Conservation (phyloP, 495 filamentous ascomycete genomes). For the Xylaria curta region DNA sequence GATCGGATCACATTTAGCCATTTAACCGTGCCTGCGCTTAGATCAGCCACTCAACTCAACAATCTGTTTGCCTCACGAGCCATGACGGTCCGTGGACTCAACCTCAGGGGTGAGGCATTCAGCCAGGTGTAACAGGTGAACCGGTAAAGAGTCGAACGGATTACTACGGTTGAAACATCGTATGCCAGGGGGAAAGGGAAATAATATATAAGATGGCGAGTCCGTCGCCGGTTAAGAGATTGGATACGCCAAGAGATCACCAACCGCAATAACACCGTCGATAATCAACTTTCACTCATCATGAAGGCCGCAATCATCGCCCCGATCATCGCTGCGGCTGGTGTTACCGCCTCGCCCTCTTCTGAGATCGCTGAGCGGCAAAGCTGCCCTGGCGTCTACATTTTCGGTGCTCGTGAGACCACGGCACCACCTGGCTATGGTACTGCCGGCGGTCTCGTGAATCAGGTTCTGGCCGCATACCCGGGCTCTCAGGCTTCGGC, state of each 20-base stretch:
- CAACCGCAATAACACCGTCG: conserved; percentile 16
- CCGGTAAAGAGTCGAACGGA: not conserved
- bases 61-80: conserved; percentile 10
- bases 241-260: not conserved
- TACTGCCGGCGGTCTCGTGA: conserved; percentile 59
- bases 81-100: not conserved
- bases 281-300: conserved; percentile 49
- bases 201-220: conserved; percentile 22
- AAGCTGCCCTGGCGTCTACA: conserved; percentile 61
- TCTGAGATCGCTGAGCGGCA: conserved; percentile 37
- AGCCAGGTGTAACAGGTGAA: not conserved
- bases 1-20: conserved; percentile 19
- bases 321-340: conserved; percentile 24
- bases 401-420: conserved; percentile 71
- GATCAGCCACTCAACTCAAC: conserved; percentile 2
- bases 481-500: conserved; percentile 62
- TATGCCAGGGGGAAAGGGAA: not conserved
- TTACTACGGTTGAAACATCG: not conserved
- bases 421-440: conserved; percentile 63
- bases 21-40: conserved; percentile 23
- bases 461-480: conserved; percentile 57
- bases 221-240: conserved; percentile 1
- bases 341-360: conserved; percentile 20
- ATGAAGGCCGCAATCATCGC: conserved; percentile 28
- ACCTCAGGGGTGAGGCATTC: not conserved